Conservation (phyloP, 1,284 basidiomycete species). For the Coniferiporia weirii region DNA sequence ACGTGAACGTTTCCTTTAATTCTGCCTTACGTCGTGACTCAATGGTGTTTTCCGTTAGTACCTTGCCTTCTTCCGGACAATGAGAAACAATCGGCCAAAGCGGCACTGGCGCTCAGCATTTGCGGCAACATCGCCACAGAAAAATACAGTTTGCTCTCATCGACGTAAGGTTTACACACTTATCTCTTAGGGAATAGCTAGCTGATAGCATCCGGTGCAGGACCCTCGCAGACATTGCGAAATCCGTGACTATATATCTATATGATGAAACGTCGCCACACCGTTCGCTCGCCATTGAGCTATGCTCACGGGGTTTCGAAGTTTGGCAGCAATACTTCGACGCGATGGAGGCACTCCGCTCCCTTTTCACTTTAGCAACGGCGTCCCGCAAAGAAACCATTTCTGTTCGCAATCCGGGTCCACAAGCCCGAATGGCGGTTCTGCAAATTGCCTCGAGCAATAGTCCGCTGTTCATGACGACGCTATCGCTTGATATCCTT, state of each 20-base stretch:
- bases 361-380: slow-evolving; percentile 80
- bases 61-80: slow-evolving; percentile 58
- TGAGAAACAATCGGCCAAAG: slow-evolving; percentile 46
- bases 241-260: slow-evolving; percentile 74
- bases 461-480: slow-evolving; percentile 93
- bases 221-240: slow-evolving; percentile 76
- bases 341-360: slow-evolving; percentile 83
- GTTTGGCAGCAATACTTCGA: slow-evolving; percentile 96
- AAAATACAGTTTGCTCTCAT: slow-evolving; percentile 72
- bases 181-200: neutral
- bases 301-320: slow-evolving; percentile 85
- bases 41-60: slow-evolving; percentile 41
- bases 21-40: neutral
- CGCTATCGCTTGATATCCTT: slow-evolving; percentile 86
- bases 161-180: slow-evolving; percentile 43
- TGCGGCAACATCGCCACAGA: slow-evolving; percentile 82
- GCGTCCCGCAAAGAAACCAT: slow-evolving; percentile 64
- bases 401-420: slow-evolving; percentile 52
- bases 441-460: slow-evolving; percentile 81
- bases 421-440: slow-evolving; percentile 75
- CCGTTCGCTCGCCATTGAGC: slow-evolving; percentile 78
- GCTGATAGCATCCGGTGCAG: slow-evolving; percentile 35
- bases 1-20: slow-evolving; percentile 38
- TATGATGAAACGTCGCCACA: slow-evolving; percentile 64
- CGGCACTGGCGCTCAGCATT: slow-evolving; percentile 71